Percentiles rank a stretch among this genome's conserved stretches.
Evolutionary conservation across 768 basidiomycete genomes (phyloP).

Genomic region (Boletus pseudo-olivaceus): DNA sequence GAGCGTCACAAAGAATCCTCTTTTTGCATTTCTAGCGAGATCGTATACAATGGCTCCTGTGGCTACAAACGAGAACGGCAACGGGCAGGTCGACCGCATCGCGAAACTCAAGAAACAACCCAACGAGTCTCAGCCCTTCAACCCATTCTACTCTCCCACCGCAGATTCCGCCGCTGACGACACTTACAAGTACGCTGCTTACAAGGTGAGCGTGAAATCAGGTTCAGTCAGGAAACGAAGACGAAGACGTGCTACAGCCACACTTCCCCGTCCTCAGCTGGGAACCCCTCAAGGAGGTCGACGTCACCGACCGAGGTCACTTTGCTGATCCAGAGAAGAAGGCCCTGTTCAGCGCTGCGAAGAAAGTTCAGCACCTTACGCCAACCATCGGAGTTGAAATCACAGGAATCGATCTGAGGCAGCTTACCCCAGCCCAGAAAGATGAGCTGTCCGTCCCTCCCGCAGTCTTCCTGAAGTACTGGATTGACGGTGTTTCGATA

Average conservation of each 20-base stretch:
- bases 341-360: constrained; percentile 58
- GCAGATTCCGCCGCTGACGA: constrained; percentile 48
- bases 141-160: constrained; percentile 68
- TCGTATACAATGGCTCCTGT: constrained; percentile 45
- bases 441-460: constrained; percentile 63
- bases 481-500: constrained; percentile 26
- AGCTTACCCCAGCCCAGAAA: constrained; percentile 64
- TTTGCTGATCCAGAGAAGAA: constrained; percentile 69
- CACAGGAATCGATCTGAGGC: constrained; percentile 66
- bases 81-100: constrained; percentile 18
- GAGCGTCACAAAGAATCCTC: background rate
- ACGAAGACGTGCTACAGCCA: constrained; percentile 41
- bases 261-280: constrained; percentile 60
- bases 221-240: background rate
- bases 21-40: background rate
- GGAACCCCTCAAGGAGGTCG: constrained; percentile 55
- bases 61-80: constrained; percentile 38
- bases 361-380: constrained; percentile 64
- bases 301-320: constrained; percentile 65
- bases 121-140: constrained; percentile 37
- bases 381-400: constrained; percentile 76
- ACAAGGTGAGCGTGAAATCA: constrained; percentile 43
- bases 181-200: constrained; percentile 52
- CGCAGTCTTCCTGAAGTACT: background rate
- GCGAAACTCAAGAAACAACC: constrained; percentile 25